Conservation (phyloP, 768 basidiomycete species). For the Pluteus cervinus region DNA sequence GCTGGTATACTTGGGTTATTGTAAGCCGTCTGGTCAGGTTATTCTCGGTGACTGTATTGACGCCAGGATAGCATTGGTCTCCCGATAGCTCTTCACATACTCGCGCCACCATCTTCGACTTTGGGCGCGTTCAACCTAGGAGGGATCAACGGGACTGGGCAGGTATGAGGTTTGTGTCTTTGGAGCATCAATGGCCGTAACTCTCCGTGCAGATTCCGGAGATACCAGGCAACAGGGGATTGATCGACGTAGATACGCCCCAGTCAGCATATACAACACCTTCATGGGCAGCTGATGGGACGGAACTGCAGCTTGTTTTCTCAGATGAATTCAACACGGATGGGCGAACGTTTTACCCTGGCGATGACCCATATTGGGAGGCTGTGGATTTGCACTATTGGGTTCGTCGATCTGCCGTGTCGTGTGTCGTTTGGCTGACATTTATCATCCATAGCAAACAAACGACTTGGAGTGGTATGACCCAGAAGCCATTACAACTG, state of each 20-base stretch:
- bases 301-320: conserved; percentile 53
- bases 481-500: conserved; percentile 72
- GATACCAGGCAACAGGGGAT: conserved; percentile 45
- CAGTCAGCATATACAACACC: conserved; percentile 43
- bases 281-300: conserved; percentile 52
- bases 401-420: conserved; percentile 31
- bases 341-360: conserved; percentile 71
- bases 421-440: no score
- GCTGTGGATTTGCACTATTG: conserved; percentile 78
- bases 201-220: conserved; percentile 45
- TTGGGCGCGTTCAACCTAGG: conserved; percentile 32
- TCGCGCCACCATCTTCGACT: conserved; percentile 13
- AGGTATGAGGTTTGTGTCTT: conserved; percentile 25
- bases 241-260: conserved; percentile 56
- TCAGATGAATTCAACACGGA: conserved; percentile 75
- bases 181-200: conserved; percentile 2
- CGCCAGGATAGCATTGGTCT: conserved; percentile 22
- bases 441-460: conserved; percentile 40
- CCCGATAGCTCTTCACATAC: conserved; percentile 29
- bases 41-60: neutral
- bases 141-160: conserved; percentile 62
- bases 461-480: conserved; percentile 85
- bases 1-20: conserved; percentile 48
- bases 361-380: conserved; percentile 84
- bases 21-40: conserved; percentile 35